phyloP scores from a whole-genome alignment of 257 asterid species.

The Petunia axillaris region DNA sequence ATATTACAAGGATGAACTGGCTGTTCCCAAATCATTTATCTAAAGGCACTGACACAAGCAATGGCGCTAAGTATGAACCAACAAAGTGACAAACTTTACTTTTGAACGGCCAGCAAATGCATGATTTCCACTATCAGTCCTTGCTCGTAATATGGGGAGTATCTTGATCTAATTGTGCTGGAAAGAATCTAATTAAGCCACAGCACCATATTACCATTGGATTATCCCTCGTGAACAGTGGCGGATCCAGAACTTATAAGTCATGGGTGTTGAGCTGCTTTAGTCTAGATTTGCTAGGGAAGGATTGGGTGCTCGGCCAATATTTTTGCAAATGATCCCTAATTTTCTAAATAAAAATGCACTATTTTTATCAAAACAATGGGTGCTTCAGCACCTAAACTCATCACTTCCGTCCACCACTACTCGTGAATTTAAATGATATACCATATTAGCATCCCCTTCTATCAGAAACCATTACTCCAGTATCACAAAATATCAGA shows the following conservation, averaged over 20 bases:
- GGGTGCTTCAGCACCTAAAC: too few species aligned
- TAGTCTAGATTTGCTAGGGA: too few species aligned
- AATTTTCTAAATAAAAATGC: too few species aligned
- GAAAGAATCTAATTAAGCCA: conserved; percentile 8
- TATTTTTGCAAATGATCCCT: too few species aligned
- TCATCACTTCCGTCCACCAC: too few species aligned
- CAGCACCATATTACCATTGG: conserved; percentile 1
- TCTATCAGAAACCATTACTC: neutral
- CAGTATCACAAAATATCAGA: neutral
- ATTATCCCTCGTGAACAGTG: neutral
- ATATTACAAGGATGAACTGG: neutral
- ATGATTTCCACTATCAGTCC: conserved; percentile 9
- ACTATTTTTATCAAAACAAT: too few species aligned
- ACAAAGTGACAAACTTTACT: conserved; percentile 1
- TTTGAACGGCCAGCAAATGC: conserved; percentile 7
- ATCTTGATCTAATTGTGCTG: neutral
- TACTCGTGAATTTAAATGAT: neutral
- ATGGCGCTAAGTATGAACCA: neutral
- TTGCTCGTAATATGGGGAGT: conserved; percentile 15
- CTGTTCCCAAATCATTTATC: neutral
- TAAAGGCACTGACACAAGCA: conserved; percentile 2
- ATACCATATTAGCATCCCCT: neutral
- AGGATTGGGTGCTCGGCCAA: too few species aligned
- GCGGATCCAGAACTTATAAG: too few species aligned
- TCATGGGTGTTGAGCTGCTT: too few species aligned